These are phyloP conservation scores for Fusarium sp. DNA, from an alignment of 2,329 filamentous ascomycete species.

Conservation along the genomic window DNA sequence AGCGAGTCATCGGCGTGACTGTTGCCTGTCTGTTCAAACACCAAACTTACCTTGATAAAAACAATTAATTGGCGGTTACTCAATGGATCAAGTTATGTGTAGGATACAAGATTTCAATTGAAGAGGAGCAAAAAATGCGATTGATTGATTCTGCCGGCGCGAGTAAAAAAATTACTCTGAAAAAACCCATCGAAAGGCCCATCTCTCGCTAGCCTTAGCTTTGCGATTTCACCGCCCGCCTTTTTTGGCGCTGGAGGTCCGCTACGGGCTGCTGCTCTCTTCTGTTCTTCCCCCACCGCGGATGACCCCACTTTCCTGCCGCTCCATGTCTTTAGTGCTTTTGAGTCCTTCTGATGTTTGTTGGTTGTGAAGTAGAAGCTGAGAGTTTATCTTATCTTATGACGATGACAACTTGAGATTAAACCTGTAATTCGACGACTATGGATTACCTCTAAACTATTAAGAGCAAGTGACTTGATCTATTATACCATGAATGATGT, in stretches of 20 bases:
- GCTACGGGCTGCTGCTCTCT: neutral
- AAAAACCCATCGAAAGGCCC: slow-evolving; percentile 37
- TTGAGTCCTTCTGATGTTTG: neutral
- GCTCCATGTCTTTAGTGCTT: neutral
- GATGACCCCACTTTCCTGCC: slow-evolving; percentile 37
- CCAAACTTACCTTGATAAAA: slow-evolving; percentile 26
- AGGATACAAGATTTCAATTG: slow-evolving; percentile 12
- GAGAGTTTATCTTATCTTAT: neutral
- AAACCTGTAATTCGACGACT: neutral
- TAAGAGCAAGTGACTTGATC: neutral
- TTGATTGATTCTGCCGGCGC: slow-evolving; percentile 46
- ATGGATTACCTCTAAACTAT: neutral
- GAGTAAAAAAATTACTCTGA: slow-evolving; percentile 40
- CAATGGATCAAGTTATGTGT: slow-evolving; percentile 2
- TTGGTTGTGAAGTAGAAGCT: neutral
- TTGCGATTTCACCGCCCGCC: slow-evolving; percentile 50
- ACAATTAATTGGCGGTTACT: neutral
- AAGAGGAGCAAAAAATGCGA: slow-evolving; percentile 31
- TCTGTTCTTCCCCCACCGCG: slow-evolving; percentile 25
- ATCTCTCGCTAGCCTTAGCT: slow-evolving; percentile 28
- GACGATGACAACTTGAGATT: neutral
- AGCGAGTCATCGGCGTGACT: slow-evolving; percentile 44
- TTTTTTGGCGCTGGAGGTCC: slow-evolving; percentile 37
- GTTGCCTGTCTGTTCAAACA: slow-evolving; percentile 6
- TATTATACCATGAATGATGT: neutral